A percentile compares a stretch with the other conserved stretches of the same genome.
These are phyloP conservation scores for Nannochloropsis gaditana DNA, from an alignment of 108 stramenopile genomes.

Conservation along the genomic window DNA sequence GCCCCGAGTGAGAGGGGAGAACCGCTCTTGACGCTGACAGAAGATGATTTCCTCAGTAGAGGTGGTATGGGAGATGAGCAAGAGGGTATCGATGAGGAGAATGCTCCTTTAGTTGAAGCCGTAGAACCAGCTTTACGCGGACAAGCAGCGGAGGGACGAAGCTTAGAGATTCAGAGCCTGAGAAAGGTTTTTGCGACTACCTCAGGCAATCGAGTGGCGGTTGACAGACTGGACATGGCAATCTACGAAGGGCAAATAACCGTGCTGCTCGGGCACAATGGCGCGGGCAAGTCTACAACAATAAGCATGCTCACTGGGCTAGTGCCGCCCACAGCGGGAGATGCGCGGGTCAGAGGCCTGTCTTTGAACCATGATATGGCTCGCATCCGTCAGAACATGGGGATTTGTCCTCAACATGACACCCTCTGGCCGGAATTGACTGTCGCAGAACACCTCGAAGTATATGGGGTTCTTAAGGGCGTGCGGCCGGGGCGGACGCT, in stretches of 20 bases:
- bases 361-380: constrained; percentile 2
- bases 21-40: not conserved
- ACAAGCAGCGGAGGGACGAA: constrained; percentile 25
- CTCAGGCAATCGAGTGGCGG: constrained; percentile 73
- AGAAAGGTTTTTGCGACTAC: constrained; percentile 60
- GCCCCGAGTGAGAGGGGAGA: not conserved
- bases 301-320: constrained; percentile 89
- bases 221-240: constrained; percentile 71
- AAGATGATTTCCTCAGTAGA: constrained; percentile 37
- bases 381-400: constrained; percentile 50
- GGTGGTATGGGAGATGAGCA: not conserved
- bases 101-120: not conserved
- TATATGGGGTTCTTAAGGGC: constrained; percentile 58
- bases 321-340: constrained; percentile 72
- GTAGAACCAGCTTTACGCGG: not conserved
- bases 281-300: constrained; percentile 62
- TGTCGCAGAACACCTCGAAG: constrained; percentile 56
- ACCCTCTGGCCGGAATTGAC: constrained; percentile 59
- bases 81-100: constrained; percentile 1
- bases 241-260: constrained; percentile 86
- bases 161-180: constrained; percentile 32
- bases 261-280: constrained; percentile 84
- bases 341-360: constrained; percentile 65
- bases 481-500: constrained; percentile 25
- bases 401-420: constrained; percentile 68